A percentile compares a stretch with the other conserved stretches of the same genome.
Evolutionary conservation across 345 rosid species (phyloP).

Genomic region (Fremontodendron californicum): DNA sequence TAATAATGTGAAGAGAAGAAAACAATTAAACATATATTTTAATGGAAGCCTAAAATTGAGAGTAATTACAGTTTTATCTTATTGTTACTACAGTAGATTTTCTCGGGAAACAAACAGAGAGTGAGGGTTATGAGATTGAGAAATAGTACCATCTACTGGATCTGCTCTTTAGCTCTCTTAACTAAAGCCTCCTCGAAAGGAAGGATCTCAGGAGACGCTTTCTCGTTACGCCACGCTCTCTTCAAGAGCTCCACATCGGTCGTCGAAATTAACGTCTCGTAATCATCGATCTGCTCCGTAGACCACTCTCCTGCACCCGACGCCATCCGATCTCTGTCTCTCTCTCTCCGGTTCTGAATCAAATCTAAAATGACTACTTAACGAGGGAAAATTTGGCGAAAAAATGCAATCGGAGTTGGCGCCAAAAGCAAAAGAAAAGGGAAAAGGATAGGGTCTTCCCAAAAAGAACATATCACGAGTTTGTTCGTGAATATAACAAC

Average conservation of each 20-base stretch:
- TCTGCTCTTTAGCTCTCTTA: conserved; percentile 45
- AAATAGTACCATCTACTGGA: conserved; percentile 47
- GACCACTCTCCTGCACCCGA: conserved; percentile 34
- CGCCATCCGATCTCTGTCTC: conserved; percentile 24
- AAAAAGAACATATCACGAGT: conserved; percentile 23
- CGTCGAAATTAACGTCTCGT: conserved; percentile 55
- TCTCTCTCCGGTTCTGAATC: neutral
- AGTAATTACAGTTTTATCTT: neutral
- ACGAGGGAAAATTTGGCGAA: neutral
- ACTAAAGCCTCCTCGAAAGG: conserved; percentile 49
- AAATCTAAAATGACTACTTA: neutral
- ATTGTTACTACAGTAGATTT: neutral
- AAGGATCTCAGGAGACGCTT: conserved; percentile 87
- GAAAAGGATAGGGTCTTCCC: neutral
- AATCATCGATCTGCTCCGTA: conserved; percentile 33
- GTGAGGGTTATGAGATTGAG: neutral
- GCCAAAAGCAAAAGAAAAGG: conserved; percentile 5
- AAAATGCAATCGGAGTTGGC: neutral
- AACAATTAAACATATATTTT: neutral
- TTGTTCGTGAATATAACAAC: conserved; percentile 43
- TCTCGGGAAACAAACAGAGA: neutral
- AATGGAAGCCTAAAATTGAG: neutral
- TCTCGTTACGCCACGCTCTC: conserved; percentile 88
- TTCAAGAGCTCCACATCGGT: conserved; percentile 67
- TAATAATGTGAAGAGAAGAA: neutral